These are phyloP conservation scores for Chlamydomonas incerta DNA, from an alignment of 139 green algal species.

Conservation along the genomic window DNA sequence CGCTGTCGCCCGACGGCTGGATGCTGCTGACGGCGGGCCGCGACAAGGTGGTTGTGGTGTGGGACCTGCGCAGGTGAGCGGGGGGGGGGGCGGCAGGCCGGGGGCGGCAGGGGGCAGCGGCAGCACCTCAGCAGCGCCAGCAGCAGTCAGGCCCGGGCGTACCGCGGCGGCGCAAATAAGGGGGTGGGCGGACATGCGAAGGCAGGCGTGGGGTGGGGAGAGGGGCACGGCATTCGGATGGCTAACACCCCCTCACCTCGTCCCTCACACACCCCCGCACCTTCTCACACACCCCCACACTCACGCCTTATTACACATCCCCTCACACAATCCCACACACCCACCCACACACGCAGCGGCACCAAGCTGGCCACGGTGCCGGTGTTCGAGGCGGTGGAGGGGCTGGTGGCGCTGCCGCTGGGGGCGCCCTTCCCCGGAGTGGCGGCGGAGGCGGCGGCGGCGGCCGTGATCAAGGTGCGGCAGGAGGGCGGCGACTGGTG, in stretches of 20 bases:
- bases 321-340: not conserved
- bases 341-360: constrained; percentile 18
- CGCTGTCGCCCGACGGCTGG: constrained; percentile 80
- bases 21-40: constrained; percentile 62
- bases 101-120: not conserved
- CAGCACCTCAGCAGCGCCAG: no score
- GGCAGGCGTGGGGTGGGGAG: no score
- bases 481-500: not conserved
- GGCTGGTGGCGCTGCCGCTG: constrained; percentile 50
- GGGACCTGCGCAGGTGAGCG: constrained; percentile 72
- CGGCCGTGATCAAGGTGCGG: constrained; percentile 4
- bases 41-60: constrained; percentile 83
- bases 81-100: no score
- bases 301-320: not conserved
- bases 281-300: not conserved
- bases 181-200: no score
- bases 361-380: constrained; percentile 78
- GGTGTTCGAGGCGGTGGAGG: constrained; percentile 92
- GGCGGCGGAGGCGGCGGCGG: constrained; percentile 11
- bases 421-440: constrained; percentile 63
- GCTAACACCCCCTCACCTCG: not conserved
- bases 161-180: no score
- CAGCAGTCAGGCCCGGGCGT: no score
- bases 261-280: not conserved
- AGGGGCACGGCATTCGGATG: not conserved